These are phyloP conservation scores for Apium graveolens DNA, from an alignment of 129 eudicot species.

Conservation along the genomic window DNA sequence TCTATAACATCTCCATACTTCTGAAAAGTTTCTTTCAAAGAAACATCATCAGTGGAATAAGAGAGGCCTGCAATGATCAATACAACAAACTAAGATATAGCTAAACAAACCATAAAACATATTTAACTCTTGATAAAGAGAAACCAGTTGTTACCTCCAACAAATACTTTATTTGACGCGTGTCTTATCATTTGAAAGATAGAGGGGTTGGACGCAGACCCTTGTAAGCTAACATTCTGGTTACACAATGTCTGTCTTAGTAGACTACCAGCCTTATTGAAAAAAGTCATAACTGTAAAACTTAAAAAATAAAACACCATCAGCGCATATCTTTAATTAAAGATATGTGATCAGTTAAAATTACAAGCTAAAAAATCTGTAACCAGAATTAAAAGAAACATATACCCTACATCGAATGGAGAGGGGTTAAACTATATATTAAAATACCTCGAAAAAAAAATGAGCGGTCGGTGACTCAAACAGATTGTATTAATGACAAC, in stretches of 20 bases:
- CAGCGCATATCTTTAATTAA: neutral
- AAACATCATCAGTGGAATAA: slow-evolving; percentile 51
- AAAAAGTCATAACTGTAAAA: slow-evolving; percentile 55
- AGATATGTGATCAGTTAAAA: neutral
- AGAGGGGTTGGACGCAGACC: slow-evolving; percentile 53
- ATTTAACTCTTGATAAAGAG: neutral
- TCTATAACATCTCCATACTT: slow-evolving; percentile 71
- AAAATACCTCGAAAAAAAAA: no score
- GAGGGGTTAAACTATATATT: neutral
- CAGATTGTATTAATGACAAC: neutral
- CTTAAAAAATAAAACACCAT: slow-evolving; percentile 15
- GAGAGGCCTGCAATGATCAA: slow-evolving; percentile 61
- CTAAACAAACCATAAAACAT: neutral
- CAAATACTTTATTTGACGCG: slow-evolving; percentile 78
- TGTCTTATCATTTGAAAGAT: slow-evolving; percentile 65
- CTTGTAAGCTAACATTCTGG: slow-evolving; percentile 35
- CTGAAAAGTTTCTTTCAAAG: slow-evolving; percentile 53
- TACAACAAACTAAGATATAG: neutral
- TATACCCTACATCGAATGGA: no score
- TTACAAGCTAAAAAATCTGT: neutral
- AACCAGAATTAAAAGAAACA: neutral
- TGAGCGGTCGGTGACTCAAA: neutral
- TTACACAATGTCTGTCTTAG: slow-evolving; percentile 44
- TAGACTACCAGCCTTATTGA: slow-evolving; percentile 54
- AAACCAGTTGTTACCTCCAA: slow-evolving; percentile 52